phyloP scores from a whole-genome alignment of 2,329 filamentous ascomycete species.

The Pezicula neosporulosa region DNA sequence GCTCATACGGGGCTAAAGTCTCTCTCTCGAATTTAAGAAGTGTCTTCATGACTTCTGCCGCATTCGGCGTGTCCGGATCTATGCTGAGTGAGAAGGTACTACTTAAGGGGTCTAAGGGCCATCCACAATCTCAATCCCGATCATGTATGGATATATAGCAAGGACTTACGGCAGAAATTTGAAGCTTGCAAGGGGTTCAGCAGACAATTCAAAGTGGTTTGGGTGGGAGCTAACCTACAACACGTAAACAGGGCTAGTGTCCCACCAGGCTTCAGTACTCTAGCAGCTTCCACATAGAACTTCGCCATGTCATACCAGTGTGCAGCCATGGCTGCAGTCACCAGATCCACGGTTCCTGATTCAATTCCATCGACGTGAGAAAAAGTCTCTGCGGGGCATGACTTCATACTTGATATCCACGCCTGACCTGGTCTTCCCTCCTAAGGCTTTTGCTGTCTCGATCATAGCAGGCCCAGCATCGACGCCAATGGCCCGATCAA shows the following conservation, averaged over 20 bases:
- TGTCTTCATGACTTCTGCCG: conserved; percentile 31
- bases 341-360: conserved; percentile 20
- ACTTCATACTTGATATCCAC: too few species aligned
- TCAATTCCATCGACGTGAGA: conserved; percentile 6
- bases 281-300: conserved; percentile 42
- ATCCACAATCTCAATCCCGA: too few species aligned
- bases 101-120: too few species aligned
- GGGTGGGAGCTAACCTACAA: conserved; percentile 14
- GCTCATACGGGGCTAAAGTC: conserved; percentile 32
- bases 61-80: conserved; percentile 34
- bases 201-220: background rate
- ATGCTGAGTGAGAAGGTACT: background rate
- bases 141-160: background rate
- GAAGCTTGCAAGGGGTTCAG: conserved; percentile 9
- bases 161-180: conserved; percentile 5
- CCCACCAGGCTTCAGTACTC: conserved; percentile 43
- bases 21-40: conserved; percentile 33
- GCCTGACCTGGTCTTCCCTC: too few species aligned
- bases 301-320: conserved; percentile 48
- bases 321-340: conserved; percentile 27
- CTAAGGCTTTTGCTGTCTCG: conserved; percentile 17
- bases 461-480: conserved; percentile 28
- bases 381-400: too few species aligned
- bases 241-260: conserved; percentile 42
- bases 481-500: conserved; percentile 21